Base-by-base conservation (phyloP, 2,329 filamentous ascomycete species). In the Xylariaceae sp. region DNA sequence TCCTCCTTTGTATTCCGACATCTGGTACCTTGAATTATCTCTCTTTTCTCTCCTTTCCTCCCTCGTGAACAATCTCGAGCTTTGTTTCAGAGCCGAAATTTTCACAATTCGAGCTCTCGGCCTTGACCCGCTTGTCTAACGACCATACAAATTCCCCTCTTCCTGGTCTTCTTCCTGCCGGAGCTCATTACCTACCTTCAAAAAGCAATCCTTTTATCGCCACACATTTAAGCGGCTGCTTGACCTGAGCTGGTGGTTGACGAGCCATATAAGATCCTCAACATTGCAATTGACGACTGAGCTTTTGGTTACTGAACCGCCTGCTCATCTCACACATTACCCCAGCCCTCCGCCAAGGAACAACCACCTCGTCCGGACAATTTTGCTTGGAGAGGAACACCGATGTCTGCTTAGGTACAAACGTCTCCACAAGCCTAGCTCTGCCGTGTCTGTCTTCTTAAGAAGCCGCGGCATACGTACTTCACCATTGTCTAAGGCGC, bases 1-100 rank as follows among this genome's bases (percentile, higher is more conserved):
- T 59, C 53, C 51, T 52, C 57, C 59, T 62, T 32, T 62, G 54
- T 34, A 34, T 34, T 34, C 32, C 32, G 13, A 44, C 45, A 47
- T 37, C 54, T 42, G 21, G 21, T 34, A 34, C 32, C 32, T 34
- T 39, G 50, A 53, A 49, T 40, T 42, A 42, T 53, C 49, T 4
- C 32, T 12, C 34, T 57, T 60, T 42, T 43, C 48, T 47, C 53
- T 48, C 54, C 44, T 44, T 49, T 39, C 52, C 26, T 39, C 46
- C 29, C 22, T 21, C 26, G 32, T 51, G 8, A n/a, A 45, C 30
- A 44, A 48, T 34, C 46, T 26, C 44, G 39, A 39, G 34, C 44
- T 21, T 26, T 16, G 45, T 21, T 12, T 8, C 9, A 44, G n/a
- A 10, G 32, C 10, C 32, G 32, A 13, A 34, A 34, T 30, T 30